These are phyloP conservation scores for Lepidium sativum DNA, from an alignment of 345 rosid species.

Conservation along the genomic window DNA sequence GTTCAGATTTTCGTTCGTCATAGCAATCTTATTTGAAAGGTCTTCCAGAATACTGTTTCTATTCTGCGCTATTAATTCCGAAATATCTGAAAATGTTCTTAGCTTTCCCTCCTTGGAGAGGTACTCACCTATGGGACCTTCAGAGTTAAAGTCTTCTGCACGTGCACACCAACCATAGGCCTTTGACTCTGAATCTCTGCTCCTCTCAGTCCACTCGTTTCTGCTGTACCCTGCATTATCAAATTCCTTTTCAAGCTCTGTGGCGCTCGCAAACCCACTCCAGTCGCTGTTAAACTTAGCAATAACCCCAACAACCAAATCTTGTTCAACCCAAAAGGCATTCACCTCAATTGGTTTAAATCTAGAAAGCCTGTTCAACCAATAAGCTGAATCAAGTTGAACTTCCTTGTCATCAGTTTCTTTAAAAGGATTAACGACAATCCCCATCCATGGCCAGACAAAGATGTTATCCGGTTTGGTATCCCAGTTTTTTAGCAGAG, in stretches of 20 bases:
- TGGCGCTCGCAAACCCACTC: conserved; percentile 49
- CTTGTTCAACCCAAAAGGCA: conserved; percentile 39
- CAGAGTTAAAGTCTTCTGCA: conserved; percentile 45
- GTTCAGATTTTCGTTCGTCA: conserved; percentile 51
- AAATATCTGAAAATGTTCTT: conserved; percentile 45
- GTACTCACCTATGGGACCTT: conserved; percentile 61
- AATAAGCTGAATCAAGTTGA: conserved; percentile 35
- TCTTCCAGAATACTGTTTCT: conserved; percentile 38
- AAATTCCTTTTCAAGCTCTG: conserved; percentile 63
- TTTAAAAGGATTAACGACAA: conserved; percentile 33
- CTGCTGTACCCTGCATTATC: conserved; percentile 36
- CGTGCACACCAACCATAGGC: conserved; percentile 83
- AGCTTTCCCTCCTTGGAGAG: conserved; percentile 54
- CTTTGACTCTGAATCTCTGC: conserved; percentile 24
- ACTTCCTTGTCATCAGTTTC: conserved; percentile 25
- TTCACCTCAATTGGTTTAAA: conserved; percentile 53
- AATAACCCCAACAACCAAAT: conserved; percentile 37
- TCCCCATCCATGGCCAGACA: conserved; percentile 91
- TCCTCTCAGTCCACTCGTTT: conserved; percentile 47
- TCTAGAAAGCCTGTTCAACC: conserved; percentile 49
- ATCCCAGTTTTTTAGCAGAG: background rate
- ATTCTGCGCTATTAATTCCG: conserved; percentile 34
- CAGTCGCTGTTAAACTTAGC: conserved; percentile 50
- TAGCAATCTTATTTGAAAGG: conserved; percentile 47
- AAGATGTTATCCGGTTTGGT: conserved; percentile 35